Evolutionary conservation across 345 rosid genomes (phyloP).

Genomic region (Psidium guajava): DNA sequence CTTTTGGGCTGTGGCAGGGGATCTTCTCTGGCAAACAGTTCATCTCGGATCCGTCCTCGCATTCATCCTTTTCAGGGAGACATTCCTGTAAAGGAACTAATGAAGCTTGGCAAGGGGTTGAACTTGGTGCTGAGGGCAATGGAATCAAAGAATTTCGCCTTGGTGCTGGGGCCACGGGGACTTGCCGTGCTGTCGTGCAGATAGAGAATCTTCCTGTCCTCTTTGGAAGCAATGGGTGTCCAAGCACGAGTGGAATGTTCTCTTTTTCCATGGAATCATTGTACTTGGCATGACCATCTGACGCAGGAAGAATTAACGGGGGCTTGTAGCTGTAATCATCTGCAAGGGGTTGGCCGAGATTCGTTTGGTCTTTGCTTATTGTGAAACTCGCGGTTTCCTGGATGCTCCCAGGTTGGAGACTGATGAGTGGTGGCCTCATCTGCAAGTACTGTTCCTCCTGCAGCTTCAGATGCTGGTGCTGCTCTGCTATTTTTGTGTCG

Average conservation of each 20-base stretch:
- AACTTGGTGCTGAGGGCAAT: constrained; percentile 22
- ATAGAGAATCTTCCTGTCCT: constrained; percentile 73
- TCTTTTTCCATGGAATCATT: constrained; percentile 63
- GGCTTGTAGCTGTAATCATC: constrained; percentile 30
- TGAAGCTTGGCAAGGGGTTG: constrained; percentile 13
- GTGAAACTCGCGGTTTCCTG: constrained; percentile 4
- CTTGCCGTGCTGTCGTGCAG: constrained; percentile 26
- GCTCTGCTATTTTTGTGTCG: constrained; percentile 82
- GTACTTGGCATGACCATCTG: constrained; percentile 23
- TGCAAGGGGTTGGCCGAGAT: constrained; percentile 15
- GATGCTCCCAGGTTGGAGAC: constrained; percentile 28
- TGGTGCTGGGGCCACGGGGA: constrained; percentile 37
- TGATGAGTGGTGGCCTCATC: constrained; percentile 42
- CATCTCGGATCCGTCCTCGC: constrained; percentile 11
- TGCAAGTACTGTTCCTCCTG: constrained; percentile 38
- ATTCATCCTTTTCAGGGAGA: constrained; percentile 21
- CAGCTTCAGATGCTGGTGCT: constrained; percentile 36
- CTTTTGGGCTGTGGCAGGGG: constrained; percentile 45
- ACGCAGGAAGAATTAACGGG: constrained; percentile 13
- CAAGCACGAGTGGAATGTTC: constrained; percentile 64
- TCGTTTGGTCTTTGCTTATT: constrained; percentile 9
- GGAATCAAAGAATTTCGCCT: constrained; percentile 79
- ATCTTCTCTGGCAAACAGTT: constrained; percentile 32
- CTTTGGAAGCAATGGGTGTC: constrained; percentile 36
- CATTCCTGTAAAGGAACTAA: constrained; percentile 15